A percentile compares a stretch with the other conserved stretches of the same genome.
Conservation (phyloP, 352 stramenopile genomes). For the Phytophthora citrophthora region DNA sequence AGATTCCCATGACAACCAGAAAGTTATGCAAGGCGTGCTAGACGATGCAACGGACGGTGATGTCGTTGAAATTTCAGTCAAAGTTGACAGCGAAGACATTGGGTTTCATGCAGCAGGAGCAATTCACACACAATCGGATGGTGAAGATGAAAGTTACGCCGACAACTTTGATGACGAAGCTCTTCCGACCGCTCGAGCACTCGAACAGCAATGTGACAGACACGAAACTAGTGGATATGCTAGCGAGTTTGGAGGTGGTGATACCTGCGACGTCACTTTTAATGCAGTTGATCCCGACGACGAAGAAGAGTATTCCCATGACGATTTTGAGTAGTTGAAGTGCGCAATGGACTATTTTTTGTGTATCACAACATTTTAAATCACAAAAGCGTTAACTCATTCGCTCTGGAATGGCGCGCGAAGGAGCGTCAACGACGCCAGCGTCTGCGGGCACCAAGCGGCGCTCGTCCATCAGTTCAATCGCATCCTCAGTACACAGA, state of each 20-base stretch:
- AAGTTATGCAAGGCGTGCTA: too few species aligned
- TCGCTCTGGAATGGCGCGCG: too few species aligned
- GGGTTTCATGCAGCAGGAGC: background rate
- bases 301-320: conserved; percentile 46
- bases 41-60: too few species aligned
- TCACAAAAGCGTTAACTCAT: too few species aligned
- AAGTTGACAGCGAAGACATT: background rate
- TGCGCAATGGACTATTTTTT: conserved; percentile 23
- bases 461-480: background rate
- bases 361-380: background rate
- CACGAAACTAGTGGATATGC: conserved; percentile 35
- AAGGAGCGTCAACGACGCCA: too few species aligned
- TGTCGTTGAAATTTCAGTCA: background rate
- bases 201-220: conserved; percentile 2
- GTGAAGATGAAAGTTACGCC: conserved; percentile 21
- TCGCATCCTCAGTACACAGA: conserved; percentile 5
- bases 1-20: too few species aligned
- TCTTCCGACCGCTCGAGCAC: conserved; percentile 7
- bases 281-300: conserved; percentile 12
- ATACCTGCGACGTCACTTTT: conserved; percentile 2
- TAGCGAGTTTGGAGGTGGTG: conserved; percentile 47
- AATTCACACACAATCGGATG: conserved; percentile 9
- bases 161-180: conserved; percentile 55
- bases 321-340: conserved; percentile 51
- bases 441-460: too few species aligned